Evolutionary conservation across 2,329 filamentous ascomycete species (phyloP).

Genomic region (Fusarium sp.): DNA sequence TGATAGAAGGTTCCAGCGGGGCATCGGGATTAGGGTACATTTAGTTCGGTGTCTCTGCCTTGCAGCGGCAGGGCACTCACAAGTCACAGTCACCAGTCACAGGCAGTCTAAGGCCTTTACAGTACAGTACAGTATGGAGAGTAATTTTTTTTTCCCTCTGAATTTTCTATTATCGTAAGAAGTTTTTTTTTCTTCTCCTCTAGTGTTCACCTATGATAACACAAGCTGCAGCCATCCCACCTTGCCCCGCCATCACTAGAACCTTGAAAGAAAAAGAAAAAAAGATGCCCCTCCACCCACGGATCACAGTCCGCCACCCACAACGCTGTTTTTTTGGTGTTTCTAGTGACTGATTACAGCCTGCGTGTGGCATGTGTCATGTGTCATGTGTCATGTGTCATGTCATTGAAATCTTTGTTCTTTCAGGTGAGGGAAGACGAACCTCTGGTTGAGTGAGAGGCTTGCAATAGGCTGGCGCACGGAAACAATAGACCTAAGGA

Average conservation of each 20-base stretch:
- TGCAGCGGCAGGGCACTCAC: slow-evolving; percentile 8
- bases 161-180: neutral
- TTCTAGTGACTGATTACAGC: slow-evolving; percentile 9
- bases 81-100: slow-evolving; percentile 14
- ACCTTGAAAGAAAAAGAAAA: slow-evolving; percentile 12
- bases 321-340: slow-evolving; percentile 20
- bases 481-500: too few relatives aligned
- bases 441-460: neutral
- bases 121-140: neutral
- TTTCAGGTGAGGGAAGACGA: neutral
- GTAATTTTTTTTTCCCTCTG: neutral
- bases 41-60: slow-evolving; percentile 18
- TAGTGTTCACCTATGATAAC: neutral
- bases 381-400: slow-evolving; percentile 11
- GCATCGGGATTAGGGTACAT: slow-evolving; percentile 47
- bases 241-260: slow-evolving; percentile 19
- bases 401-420: neutral
- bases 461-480: neutral
- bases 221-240: slow-evolving; percentile 16
- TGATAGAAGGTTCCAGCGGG: slow-evolving; percentile 39
- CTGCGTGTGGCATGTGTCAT: slow-evolving; percentile 10
- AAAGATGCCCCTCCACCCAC: slow-evolving; percentile 30
- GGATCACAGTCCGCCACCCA: slow-evolving; percentile 27
- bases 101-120: slow-evolving; percentile 1
- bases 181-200: slow-evolving; percentile 23